Evolutionary conservation across 169 alveolate species (phyloP), one percentile per base, ranked within the genome.

Genomic region (Cardiosporidium cionae): DNA sequence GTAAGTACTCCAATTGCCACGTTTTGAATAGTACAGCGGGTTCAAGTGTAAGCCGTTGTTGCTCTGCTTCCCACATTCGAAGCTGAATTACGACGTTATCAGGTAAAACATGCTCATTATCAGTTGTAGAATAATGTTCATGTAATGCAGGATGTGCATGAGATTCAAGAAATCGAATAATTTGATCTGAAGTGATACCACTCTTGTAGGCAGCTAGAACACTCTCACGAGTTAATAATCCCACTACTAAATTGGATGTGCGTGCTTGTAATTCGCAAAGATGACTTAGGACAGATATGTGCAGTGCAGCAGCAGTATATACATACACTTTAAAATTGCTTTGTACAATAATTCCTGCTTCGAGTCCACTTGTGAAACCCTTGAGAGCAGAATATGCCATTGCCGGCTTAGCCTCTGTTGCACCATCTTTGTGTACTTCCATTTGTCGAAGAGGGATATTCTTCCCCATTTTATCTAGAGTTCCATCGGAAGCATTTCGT

Each of bases 291-390:
- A 91, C 89, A 37, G 86, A 86, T 28, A 91, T 81, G 54, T 91
- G 93, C 72, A 91, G 73, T 5, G 92, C 83, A 0, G 91, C 86
- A 22, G 94, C 90, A 25, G 95, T 91, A 64, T 91, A 91, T 34
- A 88, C 86, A 69, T 91, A 91, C n/a, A 91, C 92, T 72, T 91
- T 90, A 71, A 91, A 91, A 52, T 91, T 91, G 75, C 95, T 91
- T 69, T 91, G 95, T 54, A 91, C 95, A 27, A 91, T 80, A 32
- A 91, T 81, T 5, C 91, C 91, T 36, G 89, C 82, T 70, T 87
- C 91, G 37, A 87, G 33, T 22, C 76, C 76, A 52, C n/a, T 16
- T 44, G 58, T 44, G n/a, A n/a, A n/a, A n/a, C n/a, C n/a, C n/a
- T n/a, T n/a, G n/a, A n/a, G n/a, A n/a, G n/a, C n/a, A n/a, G n/a